These are phyloP conservation scores for Discostella pseudostelligera DNA, from an alignment of 108 stramenopile genomes.

Conservation along the genomic window DNA sequence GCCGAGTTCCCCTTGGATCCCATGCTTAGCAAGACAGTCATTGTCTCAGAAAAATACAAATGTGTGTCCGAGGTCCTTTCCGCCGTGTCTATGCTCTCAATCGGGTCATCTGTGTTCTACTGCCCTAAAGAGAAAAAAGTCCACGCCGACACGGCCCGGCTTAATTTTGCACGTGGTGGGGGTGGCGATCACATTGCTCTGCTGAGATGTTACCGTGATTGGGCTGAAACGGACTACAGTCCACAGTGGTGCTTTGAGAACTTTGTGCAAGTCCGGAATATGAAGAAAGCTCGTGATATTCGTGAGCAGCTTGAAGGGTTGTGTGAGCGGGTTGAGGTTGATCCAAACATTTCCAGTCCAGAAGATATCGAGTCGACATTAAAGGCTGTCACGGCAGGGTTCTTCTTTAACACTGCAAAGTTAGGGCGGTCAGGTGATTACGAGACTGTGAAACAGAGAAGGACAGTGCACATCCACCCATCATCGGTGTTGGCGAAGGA, in stretches of 20 bases:
- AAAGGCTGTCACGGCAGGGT: constrained; percentile 95
- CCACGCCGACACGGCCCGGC: constrained; percentile 95
- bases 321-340: constrained; percentile 98
- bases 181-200: constrained; percentile 95
- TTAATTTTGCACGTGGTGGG: constrained; percentile 97
- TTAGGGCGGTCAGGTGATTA: constrained; percentile 90
- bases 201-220: constrained; percentile 89
- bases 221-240: constrained; percentile 92
- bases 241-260: constrained; percentile 99
- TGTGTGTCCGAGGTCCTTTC: constrained; percentile 92
- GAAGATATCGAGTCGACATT: constrained; percentile 79
- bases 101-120: constrained; percentile 94
- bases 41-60: constrained; percentile 93
- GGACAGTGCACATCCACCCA: constrained; percentile 97
- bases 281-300: constrained; percentile 94
- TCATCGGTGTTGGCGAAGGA: constrained; percentile 91
- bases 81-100: constrained; percentile 94
- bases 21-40: constrained; percentile 94
- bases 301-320: constrained; percentile 97
- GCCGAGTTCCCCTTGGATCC: constrained; percentile 99
- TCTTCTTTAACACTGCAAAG: constrained; percentile 97
- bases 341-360: constrained; percentile 62
- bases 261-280: constrained; percentile 93
- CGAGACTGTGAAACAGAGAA: constrained; percentile 93
- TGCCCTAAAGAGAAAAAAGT: constrained; percentile 97